phyloP scores from a whole-genome alignment of 495 filamentous ascomycete genomes.

The Evansstolkia leycettana region DNA sequence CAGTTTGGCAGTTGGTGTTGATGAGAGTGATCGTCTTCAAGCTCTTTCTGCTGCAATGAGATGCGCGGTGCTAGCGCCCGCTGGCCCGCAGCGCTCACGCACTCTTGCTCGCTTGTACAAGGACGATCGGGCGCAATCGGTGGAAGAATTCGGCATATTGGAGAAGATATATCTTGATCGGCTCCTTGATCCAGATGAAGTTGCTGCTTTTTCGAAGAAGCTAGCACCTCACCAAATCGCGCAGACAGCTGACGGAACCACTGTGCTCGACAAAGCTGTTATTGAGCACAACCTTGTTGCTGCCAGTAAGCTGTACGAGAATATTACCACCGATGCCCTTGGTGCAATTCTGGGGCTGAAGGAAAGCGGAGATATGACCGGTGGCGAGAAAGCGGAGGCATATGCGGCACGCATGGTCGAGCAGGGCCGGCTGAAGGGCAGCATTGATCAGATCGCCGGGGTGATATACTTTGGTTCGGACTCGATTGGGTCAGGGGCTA shows the following conservation, averaged over 20 bases:
- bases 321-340: slow-evolving; percentile 71
- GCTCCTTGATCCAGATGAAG: slow-evolving; percentile 65
- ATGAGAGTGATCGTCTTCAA: slow-evolving; percentile 73
- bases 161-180: slow-evolving; percentile 98
- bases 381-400: slow-evolving; percentile 73
- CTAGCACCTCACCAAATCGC: slow-evolving; percentile 84
- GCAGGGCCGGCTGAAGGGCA: slow-evolving; percentile 72
- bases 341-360: slow-evolving; percentile 60
- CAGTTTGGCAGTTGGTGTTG: slow-evolving; percentile 59
- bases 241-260: slow-evolving; percentile 74
- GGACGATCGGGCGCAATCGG: slow-evolving; percentile 67
- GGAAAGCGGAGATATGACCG: slow-evolving; percentile 29
- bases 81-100: slow-evolving; percentile 72
- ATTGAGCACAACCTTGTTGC: slow-evolving; percentile 91
- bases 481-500: slow-evolving; percentile 46
- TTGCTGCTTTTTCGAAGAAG: slow-evolving; percentile 69
- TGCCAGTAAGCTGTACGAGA: slow-evolving; percentile 74
- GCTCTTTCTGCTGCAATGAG: slow-evolving; percentile 81
- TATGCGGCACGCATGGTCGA: slow-evolving; percentile 94
- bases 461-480: slow-evolving; percentile 70
- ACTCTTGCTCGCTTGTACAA: slow-evolving; percentile 79
- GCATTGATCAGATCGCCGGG: slow-evolving; percentile 89
- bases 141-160: slow-evolving; percentile 75
- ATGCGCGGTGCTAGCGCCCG: slow-evolving; percentile 88
- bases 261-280: slow-evolving; percentile 87